Evolutionary conservation across 1,284 basidiomycete genomes (phyloP).

Genomic region (Rugiboletus extremiorientalis): DNA sequence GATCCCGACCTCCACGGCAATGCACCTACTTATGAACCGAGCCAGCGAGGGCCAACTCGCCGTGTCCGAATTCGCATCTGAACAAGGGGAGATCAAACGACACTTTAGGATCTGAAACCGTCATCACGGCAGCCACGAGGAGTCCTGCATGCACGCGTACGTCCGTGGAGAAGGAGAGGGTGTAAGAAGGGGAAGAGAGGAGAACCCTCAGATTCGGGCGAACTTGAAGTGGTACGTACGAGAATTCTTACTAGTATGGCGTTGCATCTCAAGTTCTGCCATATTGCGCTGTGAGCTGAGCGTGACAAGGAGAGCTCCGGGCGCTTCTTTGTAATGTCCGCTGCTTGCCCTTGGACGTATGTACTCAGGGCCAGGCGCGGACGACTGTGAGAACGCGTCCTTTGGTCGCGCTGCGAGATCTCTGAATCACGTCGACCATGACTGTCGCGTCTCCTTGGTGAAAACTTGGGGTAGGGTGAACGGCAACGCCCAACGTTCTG

Average conservation of each 20-base stretch:
- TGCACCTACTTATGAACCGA: not conserved
- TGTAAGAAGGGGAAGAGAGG: no score
- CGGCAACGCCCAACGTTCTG: slow-evolving; percentile 4
- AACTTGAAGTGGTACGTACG: no score
- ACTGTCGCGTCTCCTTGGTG: not conserved
- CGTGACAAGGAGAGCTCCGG: not conserved
- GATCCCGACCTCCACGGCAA: not conserved
- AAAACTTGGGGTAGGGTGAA: not conserved
- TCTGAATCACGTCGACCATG: no score
- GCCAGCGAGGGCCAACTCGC: not conserved
- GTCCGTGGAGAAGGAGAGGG: not conserved
- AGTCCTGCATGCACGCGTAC: slow-evolving; percentile 7
- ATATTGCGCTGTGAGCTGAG: not conserved
- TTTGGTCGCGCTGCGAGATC: no score
- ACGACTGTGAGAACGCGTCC: no score
- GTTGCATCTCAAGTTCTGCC: no score
- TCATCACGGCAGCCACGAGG: slow-evolving; percentile 16
- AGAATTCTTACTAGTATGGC: no score
- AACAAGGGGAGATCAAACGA: not conserved
- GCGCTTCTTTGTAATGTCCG: not conserved
- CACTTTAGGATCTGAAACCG: not conserved
- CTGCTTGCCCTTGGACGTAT: no score
- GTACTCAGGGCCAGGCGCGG: no score
- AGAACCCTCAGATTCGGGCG: not conserved
- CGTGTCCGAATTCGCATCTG: not conserved